These are phyloP conservation scores for Fagus sylvatica DNA, from an alignment of 306 rosid genomes.

Conservation along the genomic window DNA sequence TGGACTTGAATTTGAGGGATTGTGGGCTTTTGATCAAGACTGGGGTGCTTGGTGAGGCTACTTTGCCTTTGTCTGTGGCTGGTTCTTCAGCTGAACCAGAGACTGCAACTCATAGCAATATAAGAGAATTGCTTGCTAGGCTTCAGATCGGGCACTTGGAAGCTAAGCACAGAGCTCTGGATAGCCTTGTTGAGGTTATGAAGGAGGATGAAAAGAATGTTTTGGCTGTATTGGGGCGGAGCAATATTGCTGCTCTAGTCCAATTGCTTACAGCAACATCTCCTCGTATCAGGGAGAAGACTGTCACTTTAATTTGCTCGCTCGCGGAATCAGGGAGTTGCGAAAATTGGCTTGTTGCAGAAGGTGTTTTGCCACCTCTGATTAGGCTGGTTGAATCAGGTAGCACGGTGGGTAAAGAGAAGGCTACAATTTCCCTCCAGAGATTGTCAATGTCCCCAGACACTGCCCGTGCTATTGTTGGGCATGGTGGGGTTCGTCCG, in stretches of 20 bases:
- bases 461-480: constrained; percentile 73
- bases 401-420: constrained; percentile 69
- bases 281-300: constrained; percentile 70
- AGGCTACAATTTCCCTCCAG: constrained; percentile 77
- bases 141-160: constrained; percentile 95
- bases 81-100: constrained; percentile 48
- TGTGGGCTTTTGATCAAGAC: constrained; percentile 83
- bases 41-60: constrained; percentile 87
- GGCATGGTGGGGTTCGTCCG: constrained; percentile 83
- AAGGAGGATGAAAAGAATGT: constrained; percentile 83
- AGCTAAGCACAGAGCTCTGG: constrained; percentile 78
- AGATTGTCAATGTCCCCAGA: constrained; percentile 71
- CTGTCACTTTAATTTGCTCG: constrained; percentile 63
- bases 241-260: constrained; percentile 75
- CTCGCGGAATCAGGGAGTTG: constrained; percentile 72
- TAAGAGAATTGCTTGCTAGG: constrained; percentile 81
- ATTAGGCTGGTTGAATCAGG: constrained; percentile 87
- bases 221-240: constrained; percentile 63
- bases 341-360: constrained; percentile 78
- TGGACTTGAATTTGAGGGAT: constrained; percentile 85
- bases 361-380: constrained; percentile 86
- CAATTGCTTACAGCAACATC: constrained; percentile 87
- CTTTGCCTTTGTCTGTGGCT: constrained; percentile 44
- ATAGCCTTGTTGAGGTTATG: constrained; percentile 67
- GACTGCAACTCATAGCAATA: constrained; percentile 35